A percentile compares a stretch with the other conserved stretches of the same genome.
Conservation (phyloP, 192 early-diverging fungal genomes). For the Entophlyctis luteolus region DNA sequence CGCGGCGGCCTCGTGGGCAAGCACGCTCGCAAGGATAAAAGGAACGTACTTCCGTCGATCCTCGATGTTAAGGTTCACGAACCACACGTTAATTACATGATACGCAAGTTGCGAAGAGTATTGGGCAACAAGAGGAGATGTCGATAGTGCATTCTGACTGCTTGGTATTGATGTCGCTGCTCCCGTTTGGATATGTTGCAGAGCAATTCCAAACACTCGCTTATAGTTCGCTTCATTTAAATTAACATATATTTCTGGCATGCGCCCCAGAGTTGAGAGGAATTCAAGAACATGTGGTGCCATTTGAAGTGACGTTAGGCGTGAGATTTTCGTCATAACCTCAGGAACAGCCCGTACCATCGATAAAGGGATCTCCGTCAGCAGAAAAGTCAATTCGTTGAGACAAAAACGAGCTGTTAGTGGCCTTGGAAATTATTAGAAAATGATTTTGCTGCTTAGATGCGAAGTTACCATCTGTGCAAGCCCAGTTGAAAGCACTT, state of each 20-base stretch:
- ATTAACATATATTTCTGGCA: slow-evolving; percentile 74
- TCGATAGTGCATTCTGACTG: neutral
- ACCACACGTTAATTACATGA: slow-evolving; percentile 87
- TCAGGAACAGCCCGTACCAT: slow-evolving; percentile 69
- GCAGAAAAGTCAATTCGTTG: slow-evolving; percentile 72
- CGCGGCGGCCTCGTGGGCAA: neutral
- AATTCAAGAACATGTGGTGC: slow-evolving; percentile 88
- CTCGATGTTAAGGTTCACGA: slow-evolving; percentile 68
- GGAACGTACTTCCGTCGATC: slow-evolving; percentile 78
- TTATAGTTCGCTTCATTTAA: slow-evolving; percentile 77
- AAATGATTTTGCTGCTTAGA: neutral
- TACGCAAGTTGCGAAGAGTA: slow-evolving; percentile 91
- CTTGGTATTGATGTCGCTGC: neutral
- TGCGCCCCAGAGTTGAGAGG: slow-evolving; percentile 77
- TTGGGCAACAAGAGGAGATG: neutral
- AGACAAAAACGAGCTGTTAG: slow-evolving; percentile 74
- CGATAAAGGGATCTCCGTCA: slow-evolving; percentile 74
- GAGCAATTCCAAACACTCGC: slow-evolving; percentile 84
- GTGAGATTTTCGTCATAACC: slow-evolving; percentile 71
- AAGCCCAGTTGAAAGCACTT: slow-evolving; percentile 71
- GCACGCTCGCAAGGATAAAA: slow-evolving; percentile 64
- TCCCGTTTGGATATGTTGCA: slow-evolving; percentile 70
- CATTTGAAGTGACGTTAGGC: slow-evolving; percentile 72
- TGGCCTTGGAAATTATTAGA: slow-evolving; percentile 28
- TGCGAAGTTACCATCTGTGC: slow-evolving; percentile 40